Base-by-base conservation (phyloP, 768 basidiomycete genomes). In the Sarcodon aspratus region DNA sequence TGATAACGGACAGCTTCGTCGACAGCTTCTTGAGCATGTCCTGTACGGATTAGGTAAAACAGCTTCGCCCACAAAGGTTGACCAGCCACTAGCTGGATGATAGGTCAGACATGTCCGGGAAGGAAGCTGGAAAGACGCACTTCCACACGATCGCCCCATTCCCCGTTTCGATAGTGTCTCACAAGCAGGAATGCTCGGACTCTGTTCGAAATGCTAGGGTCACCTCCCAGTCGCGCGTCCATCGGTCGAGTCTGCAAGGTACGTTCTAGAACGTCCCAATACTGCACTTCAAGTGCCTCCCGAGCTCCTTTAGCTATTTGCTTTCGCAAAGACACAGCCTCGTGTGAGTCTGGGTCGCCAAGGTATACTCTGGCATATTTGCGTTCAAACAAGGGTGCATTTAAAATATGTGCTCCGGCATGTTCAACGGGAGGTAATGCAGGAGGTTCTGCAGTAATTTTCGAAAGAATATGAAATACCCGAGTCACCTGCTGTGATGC, bases 31-130 rank as follows among this genome's bases (percentile, higher is more conserved):
- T 77, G 70, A 6, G 72, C 61, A 61, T 93, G 83, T 0, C 95
- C 95, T 1, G 85, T 85, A 21, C 95, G 80, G 9, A 99, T 72
- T 12, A 99, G 76, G 67, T 85, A 94, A 66, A 89, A 97, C n/a
- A 94, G 61, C 50, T 89, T 83, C 9, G 94, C 95, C 92, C 93
- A 99, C 10, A 98, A 56, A 1, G 93, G 90, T 57, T 86, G 84
- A 9, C 87, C 86, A 49, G 85, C 82, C 18, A 95, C 79, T 50
- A 92, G 68, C 87, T 94, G 48, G 40, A 48, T n/a, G 36, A 18
- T 37, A 9, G 13, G 7, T 11, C n/a, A 33, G 34, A 11, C n/a
- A 6, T 52, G 34, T 48, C 33, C n/a, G 12, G 5, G 21, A 17
- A 33, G 32, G 44, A 7, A 15, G 34, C 38, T 36, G 13, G 44